Conservation (phyloP, 1,284 basidiomycete genomes). For the Ustilago loliicola region DNA sequence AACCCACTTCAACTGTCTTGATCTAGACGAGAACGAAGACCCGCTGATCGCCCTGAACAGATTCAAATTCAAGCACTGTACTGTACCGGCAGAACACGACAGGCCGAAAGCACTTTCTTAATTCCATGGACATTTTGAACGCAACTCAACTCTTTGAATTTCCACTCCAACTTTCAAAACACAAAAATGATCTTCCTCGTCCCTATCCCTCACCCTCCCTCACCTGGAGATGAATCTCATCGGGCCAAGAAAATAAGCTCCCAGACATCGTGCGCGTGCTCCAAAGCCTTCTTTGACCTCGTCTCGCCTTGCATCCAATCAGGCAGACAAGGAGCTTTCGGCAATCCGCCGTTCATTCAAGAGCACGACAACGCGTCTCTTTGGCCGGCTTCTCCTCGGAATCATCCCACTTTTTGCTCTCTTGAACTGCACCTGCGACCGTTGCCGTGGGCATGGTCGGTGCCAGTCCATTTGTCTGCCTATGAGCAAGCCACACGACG, state of each 20-base stretch:
- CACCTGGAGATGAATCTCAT: too few species aligned
- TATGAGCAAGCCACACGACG: background rate
- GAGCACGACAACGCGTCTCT: background rate
- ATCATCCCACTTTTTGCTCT: background rate
- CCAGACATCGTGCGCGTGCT: too few species aligned
- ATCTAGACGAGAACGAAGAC: background rate
- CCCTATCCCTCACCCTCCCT: too few species aligned
- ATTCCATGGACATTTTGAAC: too few species aligned
- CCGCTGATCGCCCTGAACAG: background rate
- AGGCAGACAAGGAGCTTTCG: background rate
- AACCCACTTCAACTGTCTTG: background rate
- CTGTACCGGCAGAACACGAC: background rate
- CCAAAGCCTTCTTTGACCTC: background rate
- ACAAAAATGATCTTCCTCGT: too few species aligned
- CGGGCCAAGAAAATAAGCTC: too few species aligned
- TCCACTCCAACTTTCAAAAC: background rate
- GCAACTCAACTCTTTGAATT: background rate
- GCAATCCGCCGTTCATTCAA: background rate
- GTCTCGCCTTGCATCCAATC: background rate
- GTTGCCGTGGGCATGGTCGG: background rate
- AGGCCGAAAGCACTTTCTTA: background rate
- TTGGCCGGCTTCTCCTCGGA: too few species aligned
- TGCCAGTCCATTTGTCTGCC: background rate
- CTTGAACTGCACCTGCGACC: background rate
- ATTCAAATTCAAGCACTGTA: background rate